Percentiles rank a stretch among this genome's conserved stretches.
Evolutionary conservation across 169 alveolate genomes (phyloP).

Genomic region (Plasmodium reichenowi): DNA sequence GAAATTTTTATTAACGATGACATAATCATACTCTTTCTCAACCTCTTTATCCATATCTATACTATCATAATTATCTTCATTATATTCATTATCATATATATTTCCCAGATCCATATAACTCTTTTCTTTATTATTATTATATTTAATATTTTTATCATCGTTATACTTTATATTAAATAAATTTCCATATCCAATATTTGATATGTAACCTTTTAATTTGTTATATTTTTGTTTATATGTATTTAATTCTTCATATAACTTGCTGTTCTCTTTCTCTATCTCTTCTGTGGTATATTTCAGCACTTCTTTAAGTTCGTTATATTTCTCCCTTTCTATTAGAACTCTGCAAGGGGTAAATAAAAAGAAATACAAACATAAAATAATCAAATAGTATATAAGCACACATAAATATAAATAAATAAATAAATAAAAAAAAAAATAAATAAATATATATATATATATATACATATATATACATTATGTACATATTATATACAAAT

Average conservation of each 20-base stretch:
- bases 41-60: not conserved
- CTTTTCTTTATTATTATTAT: not conserved
- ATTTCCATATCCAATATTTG: constrained; percentile 75
- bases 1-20: constrained; percentile 30
- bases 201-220: constrained; percentile 39
- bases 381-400: not conserved
- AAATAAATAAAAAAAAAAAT: not conserved
- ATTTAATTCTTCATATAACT: constrained; percentile 63
- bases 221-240: constrained; percentile 47
- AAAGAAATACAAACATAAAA: constrained; percentile 3
- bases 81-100: constrained; percentile 3
- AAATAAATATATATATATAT: not conserved
- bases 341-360: constrained; percentile 21
- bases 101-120: too few relatives aligned
- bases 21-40: constrained; percentile 47
- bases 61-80: constrained; percentile 14
- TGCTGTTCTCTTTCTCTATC: constrained; percentile 65
- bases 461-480: not conserved
- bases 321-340: constrained; percentile 61
- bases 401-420: constrained; percentile 7
- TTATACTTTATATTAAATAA: constrained; percentile 27
- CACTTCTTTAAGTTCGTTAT: constrained; percentile 60
- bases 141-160: constrained; percentile 9
- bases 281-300: constrained; percentile 71
- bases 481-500: not conserved